A percentile compares a stretch with the other conserved stretches of the same genome.
These are phyloP conservation scores for Astrothelium macrocarpum DNA, from an alignment of 495 filamentous ascomycete species.

Conservation along the genomic window DNA sequence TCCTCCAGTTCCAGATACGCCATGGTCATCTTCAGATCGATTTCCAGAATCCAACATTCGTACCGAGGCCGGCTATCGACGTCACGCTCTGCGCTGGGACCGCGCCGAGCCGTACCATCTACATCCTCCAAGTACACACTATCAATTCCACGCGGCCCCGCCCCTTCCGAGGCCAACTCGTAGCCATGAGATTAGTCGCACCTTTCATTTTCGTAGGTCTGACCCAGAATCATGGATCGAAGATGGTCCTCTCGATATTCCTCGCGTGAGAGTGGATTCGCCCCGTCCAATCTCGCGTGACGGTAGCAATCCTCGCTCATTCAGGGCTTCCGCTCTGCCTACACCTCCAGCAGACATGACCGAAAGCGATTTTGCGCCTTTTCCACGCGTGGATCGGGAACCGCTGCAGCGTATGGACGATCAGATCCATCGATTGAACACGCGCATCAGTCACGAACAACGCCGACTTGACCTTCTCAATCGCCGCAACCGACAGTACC, in stretches of 20 bases:
- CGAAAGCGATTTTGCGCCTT: constrained; percentile 7
- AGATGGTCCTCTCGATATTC: not conserved
- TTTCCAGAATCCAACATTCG: not conserved
- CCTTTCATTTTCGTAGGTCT: not conserved
- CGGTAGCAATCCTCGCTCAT: not conserved
- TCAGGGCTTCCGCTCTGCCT: constrained; percentile 5
- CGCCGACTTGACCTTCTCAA: not conserved
- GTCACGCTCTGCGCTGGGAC: not conserved
- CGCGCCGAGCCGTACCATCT: not conserved
- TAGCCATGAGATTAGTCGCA: constrained; percentile 3
- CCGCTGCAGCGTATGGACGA: constrained; percentile 3
- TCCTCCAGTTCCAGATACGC: not conserved
- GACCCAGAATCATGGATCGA: not conserved
- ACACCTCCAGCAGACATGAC: constrained; percentile 15
- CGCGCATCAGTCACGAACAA: not conserved
- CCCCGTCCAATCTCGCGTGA: not conserved
- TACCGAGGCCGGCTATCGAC: not conserved
- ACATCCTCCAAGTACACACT: not conserved
- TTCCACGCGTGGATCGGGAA: not conserved
- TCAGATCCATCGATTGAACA: not conserved
- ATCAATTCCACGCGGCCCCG: not conserved
- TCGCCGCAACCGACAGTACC: not conserved
- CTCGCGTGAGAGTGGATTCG: constrained; percentile 1
- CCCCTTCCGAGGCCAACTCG: not conserved
- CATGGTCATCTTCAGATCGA: not conserved